These are phyloP conservation scores for Xerocomus nothofagi DNA, from an alignment of 1,284 basidiomycete genomes.

Conservation along the genomic window DNA sequence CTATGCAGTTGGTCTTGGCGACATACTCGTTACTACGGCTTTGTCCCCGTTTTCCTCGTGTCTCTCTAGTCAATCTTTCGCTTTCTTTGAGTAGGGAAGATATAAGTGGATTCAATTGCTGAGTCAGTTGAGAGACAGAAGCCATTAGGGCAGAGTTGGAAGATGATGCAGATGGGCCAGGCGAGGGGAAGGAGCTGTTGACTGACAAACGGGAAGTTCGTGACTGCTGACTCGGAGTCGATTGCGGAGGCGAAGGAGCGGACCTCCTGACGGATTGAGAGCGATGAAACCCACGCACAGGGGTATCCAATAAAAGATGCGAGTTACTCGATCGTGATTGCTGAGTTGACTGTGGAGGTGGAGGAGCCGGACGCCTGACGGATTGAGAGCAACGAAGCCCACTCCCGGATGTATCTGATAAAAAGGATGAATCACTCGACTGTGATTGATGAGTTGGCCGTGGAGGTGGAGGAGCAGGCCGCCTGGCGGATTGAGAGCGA, in stretches of 20 bases:
- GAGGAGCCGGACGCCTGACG: conserved; percentile 13
- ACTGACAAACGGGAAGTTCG: neutral
- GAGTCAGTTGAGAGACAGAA: neutral
- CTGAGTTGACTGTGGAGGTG: conserved; percentile 8
- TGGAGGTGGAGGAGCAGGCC: conserved; percentile 14
- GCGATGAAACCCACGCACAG: neutral
- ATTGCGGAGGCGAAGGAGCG: conserved; percentile 11
- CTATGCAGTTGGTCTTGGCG: conserved; percentile 13
- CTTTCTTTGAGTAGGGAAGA: neutral
- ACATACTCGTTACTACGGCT: neutral
- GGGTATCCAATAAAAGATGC: neutral
- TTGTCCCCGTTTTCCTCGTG: neutral
- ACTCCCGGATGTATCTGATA: neutral
- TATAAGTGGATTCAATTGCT: neutral
- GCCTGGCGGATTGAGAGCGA: conserved; percentile 1
- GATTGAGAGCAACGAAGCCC: neutral
- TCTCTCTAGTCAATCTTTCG: neutral
- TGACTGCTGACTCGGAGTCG: too few species aligned
- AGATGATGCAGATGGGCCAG: neutral
- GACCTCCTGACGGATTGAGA: conserved; percentile 8
- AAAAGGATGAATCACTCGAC: neutral
- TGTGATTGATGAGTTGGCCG: neutral
- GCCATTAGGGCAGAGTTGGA: neutral
- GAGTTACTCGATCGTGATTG: neutral
- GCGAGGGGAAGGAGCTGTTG: neutral